Evolutionary conservation across 2,329 filamentous ascomycete species (phyloP).

Genomic region (Pseudogymnoascus sp.): DNA sequence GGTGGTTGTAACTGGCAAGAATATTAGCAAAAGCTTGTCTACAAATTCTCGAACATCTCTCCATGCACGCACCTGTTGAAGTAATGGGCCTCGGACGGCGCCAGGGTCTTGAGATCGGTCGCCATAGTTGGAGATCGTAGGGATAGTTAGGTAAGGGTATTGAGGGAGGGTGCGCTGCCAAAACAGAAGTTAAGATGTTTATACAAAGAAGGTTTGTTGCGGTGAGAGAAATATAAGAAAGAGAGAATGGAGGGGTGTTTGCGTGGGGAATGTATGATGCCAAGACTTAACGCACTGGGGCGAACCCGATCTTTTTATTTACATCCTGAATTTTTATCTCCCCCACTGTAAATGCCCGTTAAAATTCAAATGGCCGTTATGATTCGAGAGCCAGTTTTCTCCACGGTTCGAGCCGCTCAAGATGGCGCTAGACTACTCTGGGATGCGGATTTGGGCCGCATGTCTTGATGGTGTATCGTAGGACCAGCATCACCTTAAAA

Average conservation of each 20-base stretch:
- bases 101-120: constrained; percentile 55
- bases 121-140: constrained; percentile 1
- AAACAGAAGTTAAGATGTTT: neutral
- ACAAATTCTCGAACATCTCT: neutral
- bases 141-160: neutral
- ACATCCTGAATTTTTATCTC: constrained; percentile 1
- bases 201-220: neutral
- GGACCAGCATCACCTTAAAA: neutral
- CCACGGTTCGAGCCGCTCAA: neutral
- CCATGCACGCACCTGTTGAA: constrained; percentile 76
- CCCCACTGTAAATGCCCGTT: constrained; percentile 1
- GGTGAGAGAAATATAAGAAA: neutral
- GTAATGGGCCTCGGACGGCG: constrained; percentile 97
- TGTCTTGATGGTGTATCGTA: neutral
- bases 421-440: neutral
- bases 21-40: constrained; percentile 18
- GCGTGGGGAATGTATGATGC: constrained; percentile 1
- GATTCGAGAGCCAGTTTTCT: neutral
- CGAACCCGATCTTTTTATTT: neutral
- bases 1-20: constrained; percentile 79
- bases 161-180: neutral
- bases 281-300: neutral
- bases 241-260: neutral
- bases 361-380: neutral
- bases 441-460: neutral